Evolutionary conservation across 139 green algal species (phyloP), one percentile per base, ranked within the genome.

Genomic region (Protoeuglena noctilucae): DNA sequence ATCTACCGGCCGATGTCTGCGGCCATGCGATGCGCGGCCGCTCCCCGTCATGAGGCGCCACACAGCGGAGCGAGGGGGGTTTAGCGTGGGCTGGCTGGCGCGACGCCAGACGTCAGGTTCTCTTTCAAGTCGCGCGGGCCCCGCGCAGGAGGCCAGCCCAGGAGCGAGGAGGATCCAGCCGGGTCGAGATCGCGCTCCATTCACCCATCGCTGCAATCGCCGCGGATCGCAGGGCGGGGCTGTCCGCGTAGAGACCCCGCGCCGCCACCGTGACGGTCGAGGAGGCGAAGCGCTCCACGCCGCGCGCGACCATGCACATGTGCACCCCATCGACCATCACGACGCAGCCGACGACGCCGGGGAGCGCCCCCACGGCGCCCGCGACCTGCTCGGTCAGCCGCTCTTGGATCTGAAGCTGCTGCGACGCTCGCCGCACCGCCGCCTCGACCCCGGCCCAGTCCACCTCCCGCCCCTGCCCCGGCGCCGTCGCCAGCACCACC

Each of bases 271-370:
- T 89, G 28, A 76, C 66, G 0, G 87, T 96, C 54, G 60, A 70
- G 51, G 70, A 79, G 2, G 70, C 68, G 50, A 90, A 75, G 63
- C 92, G 88, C 75, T 95, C 77, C 28, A 96, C 83, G 0, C 90
- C 90, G 0, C 90, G 67, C 0, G 86, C 80, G 5, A 95, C 75
- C 90, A 98, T 98, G 72, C 90, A 98, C 87, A 96, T 90, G 72
- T 98, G 90, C 22, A 66, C 69, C 1, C 88, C 86, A 23, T 84
- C 67, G 24, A 81, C 71, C 0, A 89, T 71, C 14, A 98, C 80
- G 63, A 95, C 68, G 46, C 88, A 70, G 7, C 69, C 74, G 6
- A 3, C 24, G 4, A 47, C 51, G n/a, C 0, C 24, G 19, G 48
- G 49, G 31, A 81, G 22, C 6, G 21, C 46, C 52, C 69, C 48